These are phyloP conservation scores for Patellifolia procumbens DNA, from an alignment of 179 eudicot genomes.

Conservation along the genomic window DNA sequence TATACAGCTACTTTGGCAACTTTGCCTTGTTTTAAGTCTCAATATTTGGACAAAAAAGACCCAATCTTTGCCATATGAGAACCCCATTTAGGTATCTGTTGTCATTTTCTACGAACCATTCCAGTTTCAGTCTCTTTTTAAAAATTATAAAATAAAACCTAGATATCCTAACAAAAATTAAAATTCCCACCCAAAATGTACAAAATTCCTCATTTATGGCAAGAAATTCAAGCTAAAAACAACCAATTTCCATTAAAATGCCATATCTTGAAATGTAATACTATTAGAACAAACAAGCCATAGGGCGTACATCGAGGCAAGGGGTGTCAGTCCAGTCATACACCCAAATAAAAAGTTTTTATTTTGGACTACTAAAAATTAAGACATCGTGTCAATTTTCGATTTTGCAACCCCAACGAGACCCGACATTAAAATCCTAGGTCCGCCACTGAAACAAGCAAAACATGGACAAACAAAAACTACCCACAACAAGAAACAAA, in stretches of 20 bases:
- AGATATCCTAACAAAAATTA: not conserved
- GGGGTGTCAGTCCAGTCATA: no score
- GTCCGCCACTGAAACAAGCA: no score
- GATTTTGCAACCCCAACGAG: no score
- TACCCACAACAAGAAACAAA: slow-evolving; percentile 6
- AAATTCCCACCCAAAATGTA: not conserved
- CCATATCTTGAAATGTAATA: slow-evolving; percentile 16
- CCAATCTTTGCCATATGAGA: slow-evolving; percentile 26
- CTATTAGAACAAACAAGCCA: no score
- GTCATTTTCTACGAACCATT: slow-evolving; percentile 18
- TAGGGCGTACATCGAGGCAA: no score
- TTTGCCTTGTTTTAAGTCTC: slow-evolving; percentile 15
- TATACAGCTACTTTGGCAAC: slow-evolving; percentile 5
- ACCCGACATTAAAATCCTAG: no score
- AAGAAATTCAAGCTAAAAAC: slow-evolving; percentile 10
- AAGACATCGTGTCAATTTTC: no score
- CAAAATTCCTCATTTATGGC: not conserved
- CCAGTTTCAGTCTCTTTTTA: not conserved
- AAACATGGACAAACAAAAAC: not conserved
- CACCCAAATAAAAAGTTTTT: no score
- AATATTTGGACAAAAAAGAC: slow-evolving; percentile 16
- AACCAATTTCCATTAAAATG: not conserved
- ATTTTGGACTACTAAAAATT: no score
- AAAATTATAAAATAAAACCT: not conserved
- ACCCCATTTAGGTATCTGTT: slow-evolving; percentile 21